Evolutionary conservation across 2,329 filamentous ascomycete genomes (phyloP).

Genomic region (Trichoderma guizhouense): DNA sequence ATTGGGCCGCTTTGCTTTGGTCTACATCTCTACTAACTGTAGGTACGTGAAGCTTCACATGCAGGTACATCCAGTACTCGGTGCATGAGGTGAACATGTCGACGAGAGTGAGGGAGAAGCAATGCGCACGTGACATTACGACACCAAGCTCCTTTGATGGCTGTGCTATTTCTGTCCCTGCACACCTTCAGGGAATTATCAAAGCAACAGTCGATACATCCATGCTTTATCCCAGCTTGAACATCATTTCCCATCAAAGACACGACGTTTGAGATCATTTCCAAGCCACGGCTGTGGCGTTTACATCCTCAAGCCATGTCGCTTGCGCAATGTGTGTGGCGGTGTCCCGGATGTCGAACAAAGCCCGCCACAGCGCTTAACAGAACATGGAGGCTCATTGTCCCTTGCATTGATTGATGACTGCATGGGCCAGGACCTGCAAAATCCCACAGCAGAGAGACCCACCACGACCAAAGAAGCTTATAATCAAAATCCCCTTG

Average conservation of each 20-base stretch:
- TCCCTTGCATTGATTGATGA: neutral
- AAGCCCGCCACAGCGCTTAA: neutral
- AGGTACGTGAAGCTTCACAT: neutral
- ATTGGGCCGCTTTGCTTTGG: neutral
- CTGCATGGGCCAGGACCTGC: neutral
- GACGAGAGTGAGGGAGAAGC: neutral
- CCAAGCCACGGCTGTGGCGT: conserved; percentile 9
- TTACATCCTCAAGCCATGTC: neutral
- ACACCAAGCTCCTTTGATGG: neutral
- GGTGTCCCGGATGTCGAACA: neutral
- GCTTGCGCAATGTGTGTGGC: conserved; percentile 4
- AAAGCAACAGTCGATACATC: neutral
- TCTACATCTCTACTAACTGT: neutral
- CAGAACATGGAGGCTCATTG: neutral
- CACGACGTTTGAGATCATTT: neutral
- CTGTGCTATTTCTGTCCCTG: neutral
- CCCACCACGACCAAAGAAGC: neutral
- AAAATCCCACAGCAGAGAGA: neutral
- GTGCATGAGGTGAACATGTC: neutral
- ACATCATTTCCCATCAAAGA: neutral
- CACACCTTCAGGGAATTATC: neutral
- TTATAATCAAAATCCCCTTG: neutral
- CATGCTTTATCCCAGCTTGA: neutral
- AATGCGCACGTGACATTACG: neutral
- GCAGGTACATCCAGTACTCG: neutral